Conservation (phyloP, 176 grass and related monocot species). For the Phragmites australis region DNA sequence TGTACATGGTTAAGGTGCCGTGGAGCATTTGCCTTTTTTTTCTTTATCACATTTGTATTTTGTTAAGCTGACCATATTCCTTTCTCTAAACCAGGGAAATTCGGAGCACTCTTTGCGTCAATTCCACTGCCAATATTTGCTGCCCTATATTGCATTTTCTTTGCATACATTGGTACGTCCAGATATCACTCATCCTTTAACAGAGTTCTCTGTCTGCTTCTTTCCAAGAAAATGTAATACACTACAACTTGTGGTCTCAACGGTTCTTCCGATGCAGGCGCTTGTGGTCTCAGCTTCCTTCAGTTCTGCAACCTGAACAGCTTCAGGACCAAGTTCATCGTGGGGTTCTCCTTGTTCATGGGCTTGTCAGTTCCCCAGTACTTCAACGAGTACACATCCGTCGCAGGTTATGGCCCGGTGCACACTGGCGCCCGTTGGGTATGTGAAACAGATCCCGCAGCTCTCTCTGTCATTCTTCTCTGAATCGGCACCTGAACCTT, state of each 20-base stretch:
- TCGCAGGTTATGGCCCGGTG: conserved; percentile 45
- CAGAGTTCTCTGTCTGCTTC: background rate
- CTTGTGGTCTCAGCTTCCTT: conserved; percentile 55
- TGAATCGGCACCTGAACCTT: background rate
- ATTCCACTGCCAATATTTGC: conserved; percentile 56
- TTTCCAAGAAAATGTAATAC: background rate
- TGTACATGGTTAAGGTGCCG: background rate
- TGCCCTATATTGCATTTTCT: conserved; percentile 59
- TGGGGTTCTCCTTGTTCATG: conserved; percentile 66
- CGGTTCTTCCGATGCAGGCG: conserved; percentile 26
- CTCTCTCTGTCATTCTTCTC: background rate
- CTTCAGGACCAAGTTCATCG: conserved; percentile 67
- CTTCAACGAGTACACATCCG: conserved; percentile 56
- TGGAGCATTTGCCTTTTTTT: background rate
- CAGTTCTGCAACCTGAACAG: conserved; percentile 78
- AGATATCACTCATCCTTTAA: background rate
- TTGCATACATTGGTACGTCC: conserved; percentile 54
- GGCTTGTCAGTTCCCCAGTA: conserved; percentile 61
- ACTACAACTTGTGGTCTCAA: background rate
- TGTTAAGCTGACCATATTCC: background rate
- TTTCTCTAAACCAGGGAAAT: conserved; percentile 51
- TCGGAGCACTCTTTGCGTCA: conserved; percentile 61
- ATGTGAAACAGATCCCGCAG: background rate
- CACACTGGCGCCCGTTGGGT: conserved; percentile 58
- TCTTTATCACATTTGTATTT: background rate